phyloP scores from a whole-genome alignment of 2,329 filamentous ascomycete species.

The Stachybotrys chlorohalonatus region DNA sequence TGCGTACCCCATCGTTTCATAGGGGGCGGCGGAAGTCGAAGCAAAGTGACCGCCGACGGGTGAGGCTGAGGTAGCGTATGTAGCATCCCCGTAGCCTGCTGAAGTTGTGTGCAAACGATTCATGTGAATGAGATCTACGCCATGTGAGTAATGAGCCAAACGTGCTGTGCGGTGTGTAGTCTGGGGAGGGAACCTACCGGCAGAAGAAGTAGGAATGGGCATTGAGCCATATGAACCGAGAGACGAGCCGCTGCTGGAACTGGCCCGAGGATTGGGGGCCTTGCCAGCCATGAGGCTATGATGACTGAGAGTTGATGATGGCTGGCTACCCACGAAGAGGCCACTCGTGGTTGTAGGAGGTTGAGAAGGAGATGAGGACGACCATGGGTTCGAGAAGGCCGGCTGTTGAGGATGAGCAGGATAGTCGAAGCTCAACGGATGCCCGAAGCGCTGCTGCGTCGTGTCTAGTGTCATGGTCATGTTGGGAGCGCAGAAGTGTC shows the following conservation, averaged over 20 bases:
- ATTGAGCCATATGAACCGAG: slow-evolving; percentile 66
- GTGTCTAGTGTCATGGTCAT: slow-evolving; percentile 97
- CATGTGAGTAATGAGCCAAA: slow-evolving; percentile 20
- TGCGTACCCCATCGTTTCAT: slow-evolving; percentile 70
- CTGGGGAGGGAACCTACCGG: slow-evolving; percentile 58
- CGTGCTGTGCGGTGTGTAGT: slow-evolving; percentile 31
- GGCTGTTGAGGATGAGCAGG: slow-evolving; percentile 38
- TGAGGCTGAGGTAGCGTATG: slow-evolving; percentile 59
- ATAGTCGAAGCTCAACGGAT: slow-evolving; percentile 71
- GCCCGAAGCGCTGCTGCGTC: slow-evolving; percentile 72
- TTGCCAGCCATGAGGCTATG: slow-evolving; percentile 43
- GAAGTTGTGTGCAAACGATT: slow-evolving; percentile 54
- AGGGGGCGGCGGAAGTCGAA: slow-evolving; percentile 55
- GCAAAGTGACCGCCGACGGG: slow-evolving; percentile 58
- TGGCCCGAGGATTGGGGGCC: slow-evolving; percentile 42
- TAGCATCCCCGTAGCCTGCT: slow-evolving; percentile 61
- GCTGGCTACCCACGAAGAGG: slow-evolving; percentile 54
- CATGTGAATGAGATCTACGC: slow-evolving; percentile 65
- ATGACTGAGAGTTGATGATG: slow-evolving; percentile 36
- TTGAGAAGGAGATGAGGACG: slow-evolving; percentile 38
- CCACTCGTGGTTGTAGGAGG: slow-evolving; percentile 43
- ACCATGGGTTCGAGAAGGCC: slow-evolving; percentile 92
- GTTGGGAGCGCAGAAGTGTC: slow-evolving; percentile 24
- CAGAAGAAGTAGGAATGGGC: slow-evolving; percentile 63
- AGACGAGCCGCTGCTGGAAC: slow-evolving; percentile 45